Evolutionary conservation across 805 yeast genomes (phyloP).

Genomic region (Starmerella sp.): DNA sequence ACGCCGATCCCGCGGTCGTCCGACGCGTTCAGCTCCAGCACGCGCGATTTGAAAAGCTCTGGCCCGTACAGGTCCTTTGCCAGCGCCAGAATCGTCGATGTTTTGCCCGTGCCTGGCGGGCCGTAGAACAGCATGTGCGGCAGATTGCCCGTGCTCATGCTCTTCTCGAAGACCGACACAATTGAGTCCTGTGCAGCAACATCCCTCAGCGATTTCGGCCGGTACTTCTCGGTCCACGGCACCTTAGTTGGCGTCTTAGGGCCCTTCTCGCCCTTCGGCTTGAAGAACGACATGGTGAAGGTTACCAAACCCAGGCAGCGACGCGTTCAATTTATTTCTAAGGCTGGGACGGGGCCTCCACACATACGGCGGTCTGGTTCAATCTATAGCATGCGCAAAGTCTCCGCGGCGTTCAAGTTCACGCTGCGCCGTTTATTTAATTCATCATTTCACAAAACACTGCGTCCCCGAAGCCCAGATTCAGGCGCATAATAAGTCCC

Average conservation of each 20-base stretch:
- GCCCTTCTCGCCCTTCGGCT: conserved; percentile 12
- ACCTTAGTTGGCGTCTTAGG: conserved; percentile 17
- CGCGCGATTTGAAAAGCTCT: conserved; percentile 71
- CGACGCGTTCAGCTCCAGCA: conserved; percentile 86
- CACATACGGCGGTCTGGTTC: too few relatives aligned
- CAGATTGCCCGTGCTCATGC: conserved; percentile 61
- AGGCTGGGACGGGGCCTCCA: background rate
- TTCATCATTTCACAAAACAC: too few relatives aligned
- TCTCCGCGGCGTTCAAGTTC: too few relatives aligned
- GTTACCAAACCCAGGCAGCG: background rate
- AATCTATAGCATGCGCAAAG: too few relatives aligned
- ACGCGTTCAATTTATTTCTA: background rate
- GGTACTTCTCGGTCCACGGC: conserved; percentile 34
- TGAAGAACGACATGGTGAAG: conserved; percentile 17
- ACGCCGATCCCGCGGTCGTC: conserved; percentile 98
- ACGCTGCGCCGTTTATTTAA: too few relatives aligned
- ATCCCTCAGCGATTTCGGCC: conserved; percentile 79
- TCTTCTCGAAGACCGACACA: conserved; percentile 65
- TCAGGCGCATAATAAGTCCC: too few relatives aligned
- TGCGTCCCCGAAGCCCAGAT: too few relatives aligned
- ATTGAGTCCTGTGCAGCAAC: conserved; percentile 89
- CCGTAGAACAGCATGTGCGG: conserved; percentile 83
- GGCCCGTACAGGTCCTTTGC: conserved; percentile 91
- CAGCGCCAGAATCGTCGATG: conserved; percentile 76
- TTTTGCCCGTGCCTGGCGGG: conserved; percentile 91